phyloP scores from a whole-genome alignment of 1,284 basidiomycete genomes.

The Puccinia coronata region DNA sequence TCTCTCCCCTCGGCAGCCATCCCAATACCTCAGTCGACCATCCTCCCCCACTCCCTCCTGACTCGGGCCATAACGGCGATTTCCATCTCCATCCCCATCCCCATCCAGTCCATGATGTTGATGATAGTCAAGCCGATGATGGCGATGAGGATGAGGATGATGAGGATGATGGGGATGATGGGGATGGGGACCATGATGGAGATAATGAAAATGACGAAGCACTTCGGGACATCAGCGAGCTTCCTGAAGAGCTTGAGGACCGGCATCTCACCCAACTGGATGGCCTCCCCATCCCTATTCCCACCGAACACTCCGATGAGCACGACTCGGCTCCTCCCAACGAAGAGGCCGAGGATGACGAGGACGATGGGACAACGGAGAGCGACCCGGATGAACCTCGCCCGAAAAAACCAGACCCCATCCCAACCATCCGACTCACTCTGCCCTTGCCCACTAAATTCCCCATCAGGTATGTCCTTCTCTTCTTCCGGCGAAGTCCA shows the following conservation, averaged over 20 bases:
- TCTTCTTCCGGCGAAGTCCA: not conserved
- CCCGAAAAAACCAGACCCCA: conserved; percentile 32
- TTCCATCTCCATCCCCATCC: too few relatives aligned
- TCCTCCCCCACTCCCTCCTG: too few relatives aligned
- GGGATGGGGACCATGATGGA: conserved; percentile 41
- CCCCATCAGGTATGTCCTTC: conserved; percentile 8
- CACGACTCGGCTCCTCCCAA: conserved; percentile 12
- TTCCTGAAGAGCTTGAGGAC: conserved; percentile 9
- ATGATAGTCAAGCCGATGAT: conserved; percentile 31
- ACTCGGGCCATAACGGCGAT: too few relatives aligned
- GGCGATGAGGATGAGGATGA: conserved; percentile 45
- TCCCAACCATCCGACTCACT: conserved; percentile 44
- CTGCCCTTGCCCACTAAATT: conserved; percentile 6
- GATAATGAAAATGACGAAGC: conserved; percentile 19
- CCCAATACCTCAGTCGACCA: too few relatives aligned
- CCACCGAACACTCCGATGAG: not conserved
- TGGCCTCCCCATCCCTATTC: not conserved
- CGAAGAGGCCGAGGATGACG: conserved; percentile 41
- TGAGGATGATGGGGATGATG: conserved; percentile 37
- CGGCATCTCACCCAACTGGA: not conserved
- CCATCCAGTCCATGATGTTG: conserved; percentile 18
- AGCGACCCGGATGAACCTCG: conserved; percentile 26
- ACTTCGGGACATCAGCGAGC: conserved; percentile 38
- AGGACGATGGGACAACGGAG: conserved; percentile 43
- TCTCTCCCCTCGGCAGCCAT: too few relatives aligned